phyloP scores from a whole-genome alignment of 176 grass and related monocot species.

The Elymus sibiricus region DNA sequence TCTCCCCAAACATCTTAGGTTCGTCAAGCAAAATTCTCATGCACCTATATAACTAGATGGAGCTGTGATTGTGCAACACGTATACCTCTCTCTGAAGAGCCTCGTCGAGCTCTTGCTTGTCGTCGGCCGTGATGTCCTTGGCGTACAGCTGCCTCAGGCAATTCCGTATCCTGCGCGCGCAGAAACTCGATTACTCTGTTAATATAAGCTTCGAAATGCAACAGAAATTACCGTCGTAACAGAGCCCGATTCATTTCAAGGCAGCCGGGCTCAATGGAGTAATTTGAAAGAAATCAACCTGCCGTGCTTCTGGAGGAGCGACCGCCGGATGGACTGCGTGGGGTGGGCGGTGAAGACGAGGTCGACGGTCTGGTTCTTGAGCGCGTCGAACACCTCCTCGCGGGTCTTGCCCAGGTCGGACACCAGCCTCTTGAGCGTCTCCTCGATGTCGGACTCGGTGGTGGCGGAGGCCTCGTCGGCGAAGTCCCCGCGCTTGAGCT shows the following conservation, averaged over 20 bases:
- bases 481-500: conserved; percentile 59
- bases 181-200: background rate
- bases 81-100: conserved; percentile 78
- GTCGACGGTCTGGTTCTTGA: conserved; percentile 80
- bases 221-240: background rate
- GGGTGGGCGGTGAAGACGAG: conserved; percentile 90
- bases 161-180: conserved; percentile 54
- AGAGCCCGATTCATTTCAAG: background rate
- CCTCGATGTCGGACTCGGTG: conserved; percentile 87
- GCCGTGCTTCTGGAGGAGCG: conserved; percentile 78
- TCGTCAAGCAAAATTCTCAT: background rate
- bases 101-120: conserved; percentile 80
- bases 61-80: too few relatives aligned
- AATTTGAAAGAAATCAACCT: background rate
- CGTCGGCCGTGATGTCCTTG: conserved; percentile 59
- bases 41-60: background rate
- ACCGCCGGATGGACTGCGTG: conserved; percentile 79
- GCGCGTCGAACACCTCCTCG: conserved; percentile 75
- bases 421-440: conserved; percentile 69
- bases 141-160: conserved; percentile 58
- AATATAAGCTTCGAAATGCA: background rate
- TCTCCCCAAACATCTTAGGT: background rate
- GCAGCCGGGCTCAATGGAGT: background rate
- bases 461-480: conserved; percentile 59
- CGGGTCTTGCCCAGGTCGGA: conserved; percentile 44